Evolutionary conservation across 2,329 filamentous ascomycete genomes (phyloP).

Genomic region (Trichoderma endophyticum): DNA sequence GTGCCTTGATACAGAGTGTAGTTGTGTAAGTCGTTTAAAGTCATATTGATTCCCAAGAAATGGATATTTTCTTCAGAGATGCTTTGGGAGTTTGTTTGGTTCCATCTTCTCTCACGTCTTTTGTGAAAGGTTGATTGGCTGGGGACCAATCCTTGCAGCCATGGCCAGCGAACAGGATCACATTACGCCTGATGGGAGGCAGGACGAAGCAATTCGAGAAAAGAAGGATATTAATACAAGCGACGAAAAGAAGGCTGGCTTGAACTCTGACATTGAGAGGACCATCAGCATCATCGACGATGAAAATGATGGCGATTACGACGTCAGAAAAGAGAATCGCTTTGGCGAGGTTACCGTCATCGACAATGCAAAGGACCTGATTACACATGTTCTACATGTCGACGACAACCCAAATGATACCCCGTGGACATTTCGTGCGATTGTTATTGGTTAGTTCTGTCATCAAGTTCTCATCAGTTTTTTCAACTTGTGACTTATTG

Average conservation of each 20-base stretch:
- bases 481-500: no score
- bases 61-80: background rate
- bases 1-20: background rate
- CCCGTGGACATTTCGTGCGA: background rate
- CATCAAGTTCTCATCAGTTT: background rate
- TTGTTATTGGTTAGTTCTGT: background rate
- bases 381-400: background rate
- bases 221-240: background rate
- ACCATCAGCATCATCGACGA: background rate
- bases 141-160: background rate
- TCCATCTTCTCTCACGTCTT: background rate
- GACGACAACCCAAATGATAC: background rate
- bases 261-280: background rate
- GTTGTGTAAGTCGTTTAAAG: background rate
- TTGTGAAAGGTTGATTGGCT: background rate
- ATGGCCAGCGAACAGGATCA: background rate
- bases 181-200: background rate
- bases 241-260: background rate
- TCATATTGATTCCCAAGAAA: background rate
- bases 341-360: background rate
- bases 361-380: background rate
- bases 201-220: background rate
- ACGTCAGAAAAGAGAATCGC: background rate
- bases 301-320: background rate
- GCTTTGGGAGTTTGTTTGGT: background rate